phyloP scores from a whole-genome alignment of 2,329 filamentous ascomycete genomes.

The Pseudogymnoascus sp. region DNA sequence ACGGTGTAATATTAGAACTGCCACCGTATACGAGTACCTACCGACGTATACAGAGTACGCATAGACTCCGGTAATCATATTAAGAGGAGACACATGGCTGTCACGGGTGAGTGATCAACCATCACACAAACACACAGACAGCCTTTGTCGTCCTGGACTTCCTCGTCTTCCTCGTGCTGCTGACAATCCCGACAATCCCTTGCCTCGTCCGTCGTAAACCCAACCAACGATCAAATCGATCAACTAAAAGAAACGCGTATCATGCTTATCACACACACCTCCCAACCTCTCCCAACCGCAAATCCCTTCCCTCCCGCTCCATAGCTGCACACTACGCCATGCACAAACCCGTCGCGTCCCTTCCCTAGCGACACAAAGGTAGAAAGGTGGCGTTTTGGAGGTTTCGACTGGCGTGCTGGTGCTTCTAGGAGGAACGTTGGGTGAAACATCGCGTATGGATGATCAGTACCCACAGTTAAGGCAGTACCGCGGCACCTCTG shows the following conservation, averaged over 20 bases:
- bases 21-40: neutral
- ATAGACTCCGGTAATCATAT: neutral
- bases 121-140: neutral
- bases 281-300: neutral
- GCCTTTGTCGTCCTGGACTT: neutral
- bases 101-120: neutral
- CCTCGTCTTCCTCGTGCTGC: neutral
- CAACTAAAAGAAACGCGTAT: neutral
- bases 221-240: neutral
- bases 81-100: constrained; percentile 1
- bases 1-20: constrained; percentile 6
- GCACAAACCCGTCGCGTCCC: neutral
- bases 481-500: neutral
- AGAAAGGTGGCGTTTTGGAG: neutral
- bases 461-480: neutral
- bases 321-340: too few relatives aligned
- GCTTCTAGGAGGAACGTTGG: neutral
- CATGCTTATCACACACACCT: neutral
- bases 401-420: constrained; percentile 3
- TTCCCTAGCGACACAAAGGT: too few relatives aligned
- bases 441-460: neutral
- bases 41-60: neutral
- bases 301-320: neutral
- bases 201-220: neutral
- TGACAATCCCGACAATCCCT: too few relatives aligned